phyloP scores from a whole-genome alignment of 345 rosid genomes.

The Hibiscus mutabilis region DNA sequence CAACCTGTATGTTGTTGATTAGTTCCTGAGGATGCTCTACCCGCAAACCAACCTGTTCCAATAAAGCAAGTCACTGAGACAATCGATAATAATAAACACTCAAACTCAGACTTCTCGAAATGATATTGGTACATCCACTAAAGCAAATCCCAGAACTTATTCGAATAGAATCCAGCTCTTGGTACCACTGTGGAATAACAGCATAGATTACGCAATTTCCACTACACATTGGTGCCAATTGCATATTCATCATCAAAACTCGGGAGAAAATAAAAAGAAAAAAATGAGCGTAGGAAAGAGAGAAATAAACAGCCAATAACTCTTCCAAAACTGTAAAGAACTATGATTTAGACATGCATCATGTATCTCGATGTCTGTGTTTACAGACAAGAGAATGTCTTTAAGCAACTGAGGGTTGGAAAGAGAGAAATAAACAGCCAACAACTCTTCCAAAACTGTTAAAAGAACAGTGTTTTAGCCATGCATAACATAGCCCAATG shows the following conservation, averaged over 20 bases:
- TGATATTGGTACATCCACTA: neutral
- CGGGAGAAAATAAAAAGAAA: neutral
- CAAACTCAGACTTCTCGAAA: neutral
- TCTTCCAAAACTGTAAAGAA: neutral
- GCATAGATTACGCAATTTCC: neutral
- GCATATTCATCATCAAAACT: neutral
- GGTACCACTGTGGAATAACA: neutral
- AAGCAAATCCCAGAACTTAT: neutral
- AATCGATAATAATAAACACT: neutral
- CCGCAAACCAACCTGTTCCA: conserved; percentile 81
- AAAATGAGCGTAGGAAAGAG: neutral
- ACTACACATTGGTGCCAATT: neutral
- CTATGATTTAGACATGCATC: neutral
- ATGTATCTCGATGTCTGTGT: neutral
- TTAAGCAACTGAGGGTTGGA: neutral
- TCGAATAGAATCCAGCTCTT: neutral
- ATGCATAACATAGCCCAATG: neutral
- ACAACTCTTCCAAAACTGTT: neutral
- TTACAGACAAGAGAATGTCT: neutral
- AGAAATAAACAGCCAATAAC: neutral
- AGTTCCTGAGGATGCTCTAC: conserved; percentile 96
- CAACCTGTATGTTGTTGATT: conserved; percentile 81
- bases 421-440: neutral
- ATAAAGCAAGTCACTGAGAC: conserved; percentile 16
- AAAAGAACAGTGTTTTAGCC: neutral